Percentiles rank a stretch among this genome's conserved stretches.
Evolutionary conservation across 2,329 filamentous ascomycete genomes (phyloP).

Genomic region (Fusarium sp.): DNA sequence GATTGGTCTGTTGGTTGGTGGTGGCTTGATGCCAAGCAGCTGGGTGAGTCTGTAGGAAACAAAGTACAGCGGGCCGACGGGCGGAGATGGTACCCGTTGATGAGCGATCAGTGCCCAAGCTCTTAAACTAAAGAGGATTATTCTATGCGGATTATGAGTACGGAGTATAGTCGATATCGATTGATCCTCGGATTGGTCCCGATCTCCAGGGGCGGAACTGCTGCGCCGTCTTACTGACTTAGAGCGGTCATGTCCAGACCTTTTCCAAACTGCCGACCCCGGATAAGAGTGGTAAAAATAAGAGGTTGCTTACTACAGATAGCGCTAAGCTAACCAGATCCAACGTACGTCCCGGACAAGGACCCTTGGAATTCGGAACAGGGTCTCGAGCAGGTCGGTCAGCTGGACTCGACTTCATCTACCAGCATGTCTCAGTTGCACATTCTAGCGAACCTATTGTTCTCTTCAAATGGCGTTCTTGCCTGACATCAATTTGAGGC

Average conservation of each 20-base stretch:
- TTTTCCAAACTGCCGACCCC: fast-evolving
- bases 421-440: background rate
- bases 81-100: background rate
- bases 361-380: background rate
- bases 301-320: fast-evolving
- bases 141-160: background rate
- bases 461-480: background rate
- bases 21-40: background rate
- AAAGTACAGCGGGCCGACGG: background rate
- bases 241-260: too few relatives aligned
- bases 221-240: too few relatives aligned
- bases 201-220: too few relatives aligned
- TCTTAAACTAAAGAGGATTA: background rate
- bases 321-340: background rate
- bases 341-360: background rate
- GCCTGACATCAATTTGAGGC: background rate
- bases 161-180: too few relatives aligned
- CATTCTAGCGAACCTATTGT: background rate
- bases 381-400: background rate
- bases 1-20: background rate
- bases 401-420: background rate
- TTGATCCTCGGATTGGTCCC: too few relatives aligned
- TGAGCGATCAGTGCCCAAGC: background rate
- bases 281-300: fast-evolving
- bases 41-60: background rate